Conservation (phyloP, 2,329 filamentous ascomycete genomes). For the Fusarium palustre region DNA sequence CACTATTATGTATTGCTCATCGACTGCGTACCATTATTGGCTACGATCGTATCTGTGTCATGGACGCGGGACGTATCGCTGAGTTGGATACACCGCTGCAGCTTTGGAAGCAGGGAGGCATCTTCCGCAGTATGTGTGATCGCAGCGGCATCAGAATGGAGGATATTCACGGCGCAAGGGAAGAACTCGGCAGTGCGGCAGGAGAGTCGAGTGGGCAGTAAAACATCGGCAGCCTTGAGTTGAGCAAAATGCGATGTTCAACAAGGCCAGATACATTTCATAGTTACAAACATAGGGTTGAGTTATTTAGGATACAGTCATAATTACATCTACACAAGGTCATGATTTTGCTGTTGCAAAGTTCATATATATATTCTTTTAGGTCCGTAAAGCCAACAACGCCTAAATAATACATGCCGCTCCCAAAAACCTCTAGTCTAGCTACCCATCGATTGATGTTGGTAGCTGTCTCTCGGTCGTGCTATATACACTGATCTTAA, state of each 20-base stretch:
- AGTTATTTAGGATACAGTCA: neutral
- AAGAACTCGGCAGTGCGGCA: constrained; percentile 46
- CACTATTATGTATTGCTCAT: constrained; percentile 92
- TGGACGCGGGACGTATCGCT: constrained; percentile 89
- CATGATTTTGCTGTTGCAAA: neutral
- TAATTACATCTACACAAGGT: neutral
- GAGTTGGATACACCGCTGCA: constrained; percentile 83
- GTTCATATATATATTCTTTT: constrained; percentile 21
- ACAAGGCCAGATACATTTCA: constrained; percentile 3
- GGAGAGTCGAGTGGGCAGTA: constrained; percentile 25
- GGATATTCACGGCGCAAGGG: constrained; percentile 62
- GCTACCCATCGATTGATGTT: constrained; percentile 18
- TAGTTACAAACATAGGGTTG: neutral
- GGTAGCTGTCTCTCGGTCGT: neutral
- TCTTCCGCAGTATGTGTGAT: constrained; percentile 92
- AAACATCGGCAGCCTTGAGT: neutral
- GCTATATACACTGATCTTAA: neutral
- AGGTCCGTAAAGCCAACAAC: constrained; percentile 24
- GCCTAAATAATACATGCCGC: constrained; percentile 27
- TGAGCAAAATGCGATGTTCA: neutral
- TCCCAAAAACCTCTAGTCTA: constrained; percentile 35
- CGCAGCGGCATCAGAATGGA: constrained; percentile 77
- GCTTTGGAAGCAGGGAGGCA: constrained; percentile 79
- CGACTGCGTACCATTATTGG: constrained; percentile 90
- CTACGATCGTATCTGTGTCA: constrained; percentile 96